Evolutionary conservation across 768 basidiomycete genomes (phyloP), one percentile per base, ranked within the genome.

Genomic region (Plicaturopsis crispa): DNA sequence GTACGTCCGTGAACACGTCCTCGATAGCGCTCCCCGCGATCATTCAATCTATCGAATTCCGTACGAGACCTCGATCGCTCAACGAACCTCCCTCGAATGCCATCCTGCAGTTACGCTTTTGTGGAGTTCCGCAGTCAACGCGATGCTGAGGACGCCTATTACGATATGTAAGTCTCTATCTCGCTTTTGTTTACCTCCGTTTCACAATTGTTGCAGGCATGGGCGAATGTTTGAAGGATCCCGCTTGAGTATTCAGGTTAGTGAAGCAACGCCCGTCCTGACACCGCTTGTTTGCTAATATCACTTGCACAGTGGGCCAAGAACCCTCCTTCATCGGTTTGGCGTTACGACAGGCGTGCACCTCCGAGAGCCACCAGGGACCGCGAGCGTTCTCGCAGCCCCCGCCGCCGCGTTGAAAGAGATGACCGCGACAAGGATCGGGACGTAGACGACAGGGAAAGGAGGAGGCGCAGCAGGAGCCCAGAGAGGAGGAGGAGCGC

Each of bases 61-160:
- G 26, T 28, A 48, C 54, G 54, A 60, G 48, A 64, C 51, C 55
- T 57, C 69, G 57, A 65, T 66, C 73, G 70, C 78, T 80, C 78
- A 77, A 78, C 68, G 51, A 62, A 59, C 66, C 62, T 44, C 48
- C 49, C 46, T 50, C 55, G 62, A 57, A 56, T 53, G 50, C 35
- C 50, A 55, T 62, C 57, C 61, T 67, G 67, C 68, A 87, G 86
- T 66, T 89, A 86, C 60, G 86, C 85, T 41, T 89, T 89, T 59
- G 78, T 89, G 55, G 85, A 89, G 58, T 89, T 87, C 53, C 78
- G 82, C 55, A 76, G 75, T 51, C 69, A 72, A 34, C 76, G 80
- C 30, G 84, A 87, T 51, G 85, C 85, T 14, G 85, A 87, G 51
- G 83, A 85, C 47, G 84, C 85, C 20, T 87, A 86, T 59, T 77